phyloP scores from a whole-genome alignment of 805 yeast genomes.

The Monosporozyma servazzii region DNA sequence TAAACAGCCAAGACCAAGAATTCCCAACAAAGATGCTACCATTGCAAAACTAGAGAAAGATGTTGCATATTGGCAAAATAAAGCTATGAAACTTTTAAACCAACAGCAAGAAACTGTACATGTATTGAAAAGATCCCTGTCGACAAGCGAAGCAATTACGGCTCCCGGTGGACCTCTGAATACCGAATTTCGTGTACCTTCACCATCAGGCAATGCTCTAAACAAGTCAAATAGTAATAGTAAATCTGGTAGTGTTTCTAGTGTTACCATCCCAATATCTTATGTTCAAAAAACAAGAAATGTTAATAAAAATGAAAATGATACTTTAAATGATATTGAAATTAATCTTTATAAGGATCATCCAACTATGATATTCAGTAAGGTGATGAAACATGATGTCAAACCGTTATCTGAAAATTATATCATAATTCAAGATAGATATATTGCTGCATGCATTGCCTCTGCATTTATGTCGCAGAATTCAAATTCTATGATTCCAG shows the following conservation, averaged over 20 bases:
- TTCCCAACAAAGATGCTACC: conserved; percentile 29
- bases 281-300: conserved; percentile 3
- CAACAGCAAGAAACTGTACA: conserved; percentile 3
- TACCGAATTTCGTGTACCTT: neutral
- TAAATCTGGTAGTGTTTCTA: neutral
- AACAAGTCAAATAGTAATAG: neutral
- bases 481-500: conserved; percentile 25
- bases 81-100: conserved; percentile 16
- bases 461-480: conserved; percentile 21
- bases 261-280: neutral
- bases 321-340: conserved; percentile 9
- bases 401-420: conserved; percentile 28
- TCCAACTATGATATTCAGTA: conserved; percentile 25
- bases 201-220: neutral
- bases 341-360: conserved; percentile 22
- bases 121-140: neutral
- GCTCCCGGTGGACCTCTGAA: neutral
- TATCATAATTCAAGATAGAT: conserved; percentile 24
- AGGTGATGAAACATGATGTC: conserved; percentile 26
- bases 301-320: conserved; percentile 3
- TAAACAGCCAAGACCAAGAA: conserved; percentile 27
- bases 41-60: conserved; percentile 27
- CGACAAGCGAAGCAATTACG: neutral
- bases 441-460: conserved; percentile 22
- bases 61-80: conserved; percentile 25